phyloP scores from a whole-genome alignment of 129 eudicot species.

The Glebionis coronaria region DNA sequence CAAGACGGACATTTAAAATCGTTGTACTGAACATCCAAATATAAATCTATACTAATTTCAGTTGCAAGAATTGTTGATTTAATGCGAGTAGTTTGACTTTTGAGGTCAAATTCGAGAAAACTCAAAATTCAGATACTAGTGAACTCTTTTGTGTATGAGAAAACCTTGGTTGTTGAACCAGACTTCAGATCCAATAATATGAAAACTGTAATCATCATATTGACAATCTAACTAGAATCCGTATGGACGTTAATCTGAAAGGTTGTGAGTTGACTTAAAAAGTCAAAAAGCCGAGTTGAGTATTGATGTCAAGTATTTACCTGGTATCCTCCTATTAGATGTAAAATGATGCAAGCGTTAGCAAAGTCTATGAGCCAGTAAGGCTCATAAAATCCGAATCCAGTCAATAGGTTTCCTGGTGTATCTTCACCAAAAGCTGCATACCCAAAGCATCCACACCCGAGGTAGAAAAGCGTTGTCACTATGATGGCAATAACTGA shows the following conservation, averaged over 20 bases:
- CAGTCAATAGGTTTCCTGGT: conserved; percentile 84
- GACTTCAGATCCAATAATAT: neutral
- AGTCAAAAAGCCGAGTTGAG: conserved; percentile 5
- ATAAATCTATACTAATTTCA: too few relatives aligned
- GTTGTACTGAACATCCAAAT: too few relatives aligned
- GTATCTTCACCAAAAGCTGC: conserved; percentile 83
- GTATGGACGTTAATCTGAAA: neutral
- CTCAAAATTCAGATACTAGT: neutral
- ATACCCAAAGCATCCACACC: conserved; percentile 81
- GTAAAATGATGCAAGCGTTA: conserved; percentile 75
- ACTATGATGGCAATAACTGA: conserved; percentile 48
- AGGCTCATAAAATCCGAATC: conserved; percentile 78
- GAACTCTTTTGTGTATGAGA: neutral
- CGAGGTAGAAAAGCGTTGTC: conserved; percentile 67
- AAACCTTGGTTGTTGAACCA: neutral
- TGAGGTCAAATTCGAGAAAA: neutral
- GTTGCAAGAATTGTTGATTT: too few relatives aligned
- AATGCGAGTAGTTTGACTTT: neutral
- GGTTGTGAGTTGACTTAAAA: conserved; percentile 6
- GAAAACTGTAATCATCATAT: neutral
- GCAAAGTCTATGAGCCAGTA: conserved; percentile 88
- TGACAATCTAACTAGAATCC: neutral
- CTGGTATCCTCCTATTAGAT: conserved; percentile 85
- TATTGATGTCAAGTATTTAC: conserved; percentile 25
- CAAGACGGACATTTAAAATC: too few relatives aligned